Percentiles rank a stretch among this genome's conserved stretches.
Conservation (phyloP, 345 rosid species). For the Rhizophora apiculata region DNA sequence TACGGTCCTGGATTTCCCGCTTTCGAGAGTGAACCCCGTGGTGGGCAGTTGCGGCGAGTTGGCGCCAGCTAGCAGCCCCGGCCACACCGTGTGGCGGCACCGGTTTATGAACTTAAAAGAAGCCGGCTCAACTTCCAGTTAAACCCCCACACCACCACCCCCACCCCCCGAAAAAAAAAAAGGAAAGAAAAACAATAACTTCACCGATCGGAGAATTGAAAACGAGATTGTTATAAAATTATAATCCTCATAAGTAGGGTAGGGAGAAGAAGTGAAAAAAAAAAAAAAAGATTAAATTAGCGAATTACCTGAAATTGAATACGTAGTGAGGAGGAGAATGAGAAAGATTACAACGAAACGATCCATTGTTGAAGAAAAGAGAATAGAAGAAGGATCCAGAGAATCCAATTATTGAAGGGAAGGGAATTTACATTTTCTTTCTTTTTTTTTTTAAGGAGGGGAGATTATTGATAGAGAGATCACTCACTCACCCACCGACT, state of each 20-base stretch:
- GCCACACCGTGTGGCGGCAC: constrained; percentile 80
- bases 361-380: constrained; percentile 26
- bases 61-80: constrained; percentile 84
- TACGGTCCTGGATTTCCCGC: constrained; percentile 59
- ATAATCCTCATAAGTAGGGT: no score
- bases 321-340: constrained; percentile 22
- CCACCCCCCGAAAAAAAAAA: background rate
- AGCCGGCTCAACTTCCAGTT: constrained; percentile 40
- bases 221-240: no score
- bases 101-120: constrained; percentile 68
- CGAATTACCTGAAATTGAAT: constrained; percentile 38
- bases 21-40: constrained; percentile 63
- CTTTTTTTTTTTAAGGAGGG: no score
- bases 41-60: constrained; percentile 58
- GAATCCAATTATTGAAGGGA: background rate
- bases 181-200: background rate
- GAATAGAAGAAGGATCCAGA: background rate
- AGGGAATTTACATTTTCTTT: background rate
- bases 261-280: no score
- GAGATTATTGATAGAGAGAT: no score
- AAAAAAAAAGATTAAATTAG: no score
- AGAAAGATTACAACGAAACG: constrained; percentile 25
- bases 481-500: no score
- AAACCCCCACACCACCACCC: background rate
- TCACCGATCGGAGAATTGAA: background rate